Conservation (phyloP, 2,329 filamentous ascomycete species). For the Diaporthe longicolla region DNA sequence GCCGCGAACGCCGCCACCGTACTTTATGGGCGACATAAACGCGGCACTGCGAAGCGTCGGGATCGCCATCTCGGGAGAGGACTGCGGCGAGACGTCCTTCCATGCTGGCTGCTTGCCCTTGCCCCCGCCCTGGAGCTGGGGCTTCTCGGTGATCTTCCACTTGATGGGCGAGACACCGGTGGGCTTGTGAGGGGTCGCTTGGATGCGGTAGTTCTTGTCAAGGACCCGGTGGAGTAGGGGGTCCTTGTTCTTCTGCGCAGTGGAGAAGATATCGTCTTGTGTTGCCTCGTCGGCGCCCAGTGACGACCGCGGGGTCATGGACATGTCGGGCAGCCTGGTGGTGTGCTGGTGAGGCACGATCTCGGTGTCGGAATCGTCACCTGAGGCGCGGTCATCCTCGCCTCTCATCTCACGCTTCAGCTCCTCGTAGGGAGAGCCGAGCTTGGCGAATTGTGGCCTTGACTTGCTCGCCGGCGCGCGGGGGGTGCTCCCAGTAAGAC, state of each 20-base stretch:
- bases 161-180: conserved; percentile 63
- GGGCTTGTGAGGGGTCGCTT: conserved; percentile 85
- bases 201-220: conserved; percentile 94
- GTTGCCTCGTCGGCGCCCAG: conserved; percentile 59
- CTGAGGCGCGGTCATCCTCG: conserved; percentile 45
- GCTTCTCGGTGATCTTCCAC: conserved; percentile 52
- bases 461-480: conserved; percentile 68
- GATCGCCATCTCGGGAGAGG: conserved; percentile 82
- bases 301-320: conserved; percentile 72
- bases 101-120: conserved; percentile 58
- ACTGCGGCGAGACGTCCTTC: conserved; percentile 72
- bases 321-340: conserved; percentile 72
- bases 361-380: conserved; percentile 56
- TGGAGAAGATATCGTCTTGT: conserved; percentile 43
- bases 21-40: conserved; percentile 80
- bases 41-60: conserved; percentile 88
- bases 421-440: conserved; percentile 83
- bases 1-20: conserved; percentile 39
- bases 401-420: conserved; percentile 76
- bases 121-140: conserved; percentile 48
- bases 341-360: conserved; percentile 66
- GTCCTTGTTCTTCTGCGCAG: conserved; percentile 68
- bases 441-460: conserved; percentile 71
- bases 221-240: conserved; percentile 91
- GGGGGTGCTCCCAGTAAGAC: conserved; percentile 78